Evolutionary conservation across 148 eudicot species (phyloP).

Genomic region (Dysphania ambrosioides): DNA sequence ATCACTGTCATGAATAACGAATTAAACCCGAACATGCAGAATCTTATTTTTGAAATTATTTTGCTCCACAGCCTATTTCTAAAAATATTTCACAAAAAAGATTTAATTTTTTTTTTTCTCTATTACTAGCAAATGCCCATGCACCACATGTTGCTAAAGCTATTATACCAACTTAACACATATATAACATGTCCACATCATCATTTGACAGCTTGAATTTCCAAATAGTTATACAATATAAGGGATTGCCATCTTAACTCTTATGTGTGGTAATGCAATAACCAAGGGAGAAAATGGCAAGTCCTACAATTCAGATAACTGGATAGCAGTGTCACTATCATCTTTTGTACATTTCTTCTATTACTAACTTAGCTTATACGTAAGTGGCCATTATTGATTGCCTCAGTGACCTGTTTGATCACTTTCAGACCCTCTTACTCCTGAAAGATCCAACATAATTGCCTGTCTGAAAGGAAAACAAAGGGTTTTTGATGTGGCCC

Average conservation of each 20-base stretch:
- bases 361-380: background rate
- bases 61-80: too few species aligned
- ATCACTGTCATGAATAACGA: too few species aligned
- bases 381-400: conserved; percentile 8
- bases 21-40: too few species aligned
- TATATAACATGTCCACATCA: background rate
- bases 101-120: background rate
- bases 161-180: background rate
- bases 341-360: background rate
- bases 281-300: conserved; percentile 3
- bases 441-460: conserved; percentile 13
- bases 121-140: background rate
- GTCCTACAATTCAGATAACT: conserved; percentile 12
- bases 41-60: too few species aligned
- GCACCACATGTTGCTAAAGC: conserved; percentile 10
- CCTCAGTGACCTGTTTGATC: conserved; percentile 15
- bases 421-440: conserved; percentile 5
- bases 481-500: background rate
- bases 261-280: conserved; percentile 7
- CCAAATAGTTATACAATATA: background rate
- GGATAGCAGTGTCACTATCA: conserved; percentile 16
- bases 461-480: conserved; percentile 12
- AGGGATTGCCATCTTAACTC: conserved; percentile 5
- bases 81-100: too few species aligned
- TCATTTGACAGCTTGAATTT: conserved; percentile 2